A percentile compares a stretch with the other conserved stretches of the same genome.
Conservation (phyloP, 2,329 filamentous ascomycete genomes). For the Ceratocystis colombiana region DNA sequence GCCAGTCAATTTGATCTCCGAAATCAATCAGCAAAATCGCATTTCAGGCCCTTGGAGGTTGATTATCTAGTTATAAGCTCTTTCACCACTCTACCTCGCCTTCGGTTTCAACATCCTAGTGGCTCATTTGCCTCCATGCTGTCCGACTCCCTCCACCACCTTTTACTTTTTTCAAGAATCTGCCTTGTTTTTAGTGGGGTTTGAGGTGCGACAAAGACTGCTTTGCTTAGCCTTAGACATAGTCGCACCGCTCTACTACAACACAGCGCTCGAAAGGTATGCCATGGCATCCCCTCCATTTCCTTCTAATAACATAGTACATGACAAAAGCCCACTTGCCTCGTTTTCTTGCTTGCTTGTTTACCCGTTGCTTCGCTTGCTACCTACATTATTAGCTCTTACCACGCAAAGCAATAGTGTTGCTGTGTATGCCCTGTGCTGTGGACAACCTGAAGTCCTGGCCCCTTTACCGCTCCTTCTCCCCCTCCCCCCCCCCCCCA, state of each 20-base stretch:
- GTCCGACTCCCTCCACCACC: background rate
- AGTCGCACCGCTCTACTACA: background rate
- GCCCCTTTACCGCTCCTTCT: background rate
- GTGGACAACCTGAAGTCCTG: background rate
- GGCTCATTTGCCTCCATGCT: constrained; percentile 12
- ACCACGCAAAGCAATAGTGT: background rate
- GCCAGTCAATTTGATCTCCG: constrained; percentile 2
- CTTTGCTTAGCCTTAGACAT: background rate
- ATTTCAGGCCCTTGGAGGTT: background rate
- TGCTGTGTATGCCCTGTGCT: background rate
- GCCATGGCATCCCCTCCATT: background rate
- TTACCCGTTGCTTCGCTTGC: no score
- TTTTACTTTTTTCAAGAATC: background rate
- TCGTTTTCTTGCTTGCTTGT: no score
- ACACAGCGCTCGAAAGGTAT: background rate
- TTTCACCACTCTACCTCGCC: background rate
- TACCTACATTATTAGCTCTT: background rate
- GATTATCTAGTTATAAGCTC: background rate
- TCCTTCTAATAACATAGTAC: background rate
- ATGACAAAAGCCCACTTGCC: background rate
- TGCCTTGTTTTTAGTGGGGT: constrained; percentile 1
- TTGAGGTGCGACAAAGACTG: constrained; percentile 10
- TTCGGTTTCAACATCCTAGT: constrained; percentile 2
- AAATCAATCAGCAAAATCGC: background rate
- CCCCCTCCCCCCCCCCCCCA: background rate